Evolutionary conservation across 2,329 filamentous ascomycete species (phyloP), one percentile per base, ranked within the genome.

Genomic region (Cladosporium colombiae): DNA sequence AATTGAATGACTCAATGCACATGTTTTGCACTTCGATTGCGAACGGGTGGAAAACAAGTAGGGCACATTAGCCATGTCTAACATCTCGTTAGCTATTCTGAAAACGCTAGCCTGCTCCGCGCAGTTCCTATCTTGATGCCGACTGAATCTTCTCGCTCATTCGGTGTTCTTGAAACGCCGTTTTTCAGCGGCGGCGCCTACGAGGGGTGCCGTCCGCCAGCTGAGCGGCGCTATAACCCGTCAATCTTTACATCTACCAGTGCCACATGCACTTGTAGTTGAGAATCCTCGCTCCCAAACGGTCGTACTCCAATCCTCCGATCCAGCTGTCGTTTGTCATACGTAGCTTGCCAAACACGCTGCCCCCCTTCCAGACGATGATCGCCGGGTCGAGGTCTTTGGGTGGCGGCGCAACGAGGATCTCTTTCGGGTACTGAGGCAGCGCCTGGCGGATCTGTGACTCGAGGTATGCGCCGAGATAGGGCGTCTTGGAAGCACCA

Each of bases 321-420:
- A 98, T 92, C 95, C 95, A 99, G 73, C 91, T 95, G 78, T 99
- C 95, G 79, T 98, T 98, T 18, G 92, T 93, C 55, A 82, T 82
- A 67, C 89, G 86, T 71, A 98, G 81, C 80, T 96, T 93, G 2
- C 92, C 93, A 82, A 97, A 99, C 18, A 99, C 93, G 76, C 93
- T 97, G 0, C 92, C 95, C 4, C 95, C 95, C 84, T 99, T 99
- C 95, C 95, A 99, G 10, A 90, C 89, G 62, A 98, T 91, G n/a
- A 98, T 93, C 79, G 97, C 93, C 67, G 95, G 92, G 79, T 99
- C 95, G 81, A 99, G 90, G 73, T 99, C 95, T 73, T 94, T 85
- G 0, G 95, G 95, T n/a, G 88, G 88, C 23, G 85, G 83, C 1
- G 86, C 87, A 27, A 90, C 86, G 68, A 89, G 81, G 65, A 90